Evolutionary conservation across 306 rosid species (phyloP).

Genomic region (Gillenia trifoliata): DNA sequence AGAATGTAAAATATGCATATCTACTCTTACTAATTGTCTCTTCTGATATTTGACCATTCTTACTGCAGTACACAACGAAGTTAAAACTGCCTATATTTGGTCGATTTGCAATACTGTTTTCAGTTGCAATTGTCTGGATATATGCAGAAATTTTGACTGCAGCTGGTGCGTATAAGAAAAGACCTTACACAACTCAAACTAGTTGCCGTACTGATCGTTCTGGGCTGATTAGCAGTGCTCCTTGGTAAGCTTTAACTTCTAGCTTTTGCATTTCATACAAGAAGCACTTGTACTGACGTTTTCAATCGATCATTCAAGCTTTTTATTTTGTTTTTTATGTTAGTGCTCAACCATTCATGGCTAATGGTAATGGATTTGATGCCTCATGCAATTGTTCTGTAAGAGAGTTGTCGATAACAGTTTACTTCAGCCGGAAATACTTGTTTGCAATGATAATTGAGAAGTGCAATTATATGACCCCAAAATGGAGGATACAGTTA

Average conservation of each 20-base stretch:
- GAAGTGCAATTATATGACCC: not conserved
- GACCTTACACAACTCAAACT: conserved; percentile 59
- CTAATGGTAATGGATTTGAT: not conserved
- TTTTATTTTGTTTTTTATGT: not conserved
- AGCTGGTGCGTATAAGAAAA: conserved; percentile 68
- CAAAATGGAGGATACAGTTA: not conserved
- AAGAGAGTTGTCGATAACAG: not conserved
- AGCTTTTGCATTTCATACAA: not conserved
- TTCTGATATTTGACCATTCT: conserved; percentile 21
- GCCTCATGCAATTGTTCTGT: not conserved
- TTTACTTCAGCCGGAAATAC: not conserved
- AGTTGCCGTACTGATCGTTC: conserved; percentile 96
- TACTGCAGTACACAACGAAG: conserved; percentile 58
- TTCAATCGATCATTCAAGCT: not conserved
- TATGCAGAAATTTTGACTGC: conserved; percentile 79
- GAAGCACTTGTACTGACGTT: not conserved
- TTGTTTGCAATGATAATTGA: not conserved
- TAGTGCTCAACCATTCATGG: conserved; percentile 4
- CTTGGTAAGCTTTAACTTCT: conserved; percentile 54
- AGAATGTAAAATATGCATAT: not conserved
- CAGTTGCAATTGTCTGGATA: conserved; percentile 67
- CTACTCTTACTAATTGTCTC: not conserved
- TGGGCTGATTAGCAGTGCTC: conserved; percentile 69
- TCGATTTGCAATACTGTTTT: conserved; percentile 55
- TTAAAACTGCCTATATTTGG: conserved; percentile 34